Evolutionary conservation across 2,329 filamentous ascomycete species (phyloP), one percentile per base, ranked within the genome.

Genomic region (Sarocladium oryzae): DNA sequence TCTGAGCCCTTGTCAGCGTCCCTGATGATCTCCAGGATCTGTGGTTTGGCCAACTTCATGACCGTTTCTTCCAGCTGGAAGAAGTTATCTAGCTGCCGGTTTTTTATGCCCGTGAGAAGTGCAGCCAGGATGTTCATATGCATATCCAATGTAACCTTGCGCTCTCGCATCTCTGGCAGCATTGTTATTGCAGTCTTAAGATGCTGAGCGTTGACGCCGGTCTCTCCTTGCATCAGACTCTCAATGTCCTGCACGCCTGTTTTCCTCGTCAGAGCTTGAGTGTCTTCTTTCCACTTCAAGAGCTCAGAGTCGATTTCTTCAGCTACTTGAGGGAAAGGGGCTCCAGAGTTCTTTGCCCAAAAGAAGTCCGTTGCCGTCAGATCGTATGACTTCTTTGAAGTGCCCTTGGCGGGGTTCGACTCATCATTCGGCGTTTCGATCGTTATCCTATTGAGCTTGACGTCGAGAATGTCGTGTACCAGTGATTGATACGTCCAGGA

Each of bases 111-210:
- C 0, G 73, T 77, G 36, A 84, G 63, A 2, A 84, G 66, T 1
- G 89, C 88, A 1, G 91, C 92, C 3, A 95, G 77, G 53, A 97
- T 96, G 65, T 95, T 96, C 93, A 99, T 99, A 67, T 99, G 93
- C 88, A 96, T 97, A 64, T 96, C 93, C 4, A 99, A 79, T 18
- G 86, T 80, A n/a, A 85, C 84, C 66, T 99, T 99, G 53, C 93
- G 84, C 67, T 97, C 93, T 56, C 90, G 79, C 57, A 99, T 76
- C 66, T 97, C 92, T 0, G 93, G 95, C 13, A 99, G 75, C 20
- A 96, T 74, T 0, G 92, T 95, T 60, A 99, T 96, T 11, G 92
- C 95, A 3, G 91, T 89, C 69, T 97, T 99, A 41, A 99, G 78
- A 66, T 99, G 93, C 61, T 95, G 89, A 15, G 93, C 91, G 52